Percentiles rank a stretch among this genome's conserved stretches.
phyloP scores from a whole-genome alignment of 257 asterid species.

The Solanum bukasovii region DNA sequence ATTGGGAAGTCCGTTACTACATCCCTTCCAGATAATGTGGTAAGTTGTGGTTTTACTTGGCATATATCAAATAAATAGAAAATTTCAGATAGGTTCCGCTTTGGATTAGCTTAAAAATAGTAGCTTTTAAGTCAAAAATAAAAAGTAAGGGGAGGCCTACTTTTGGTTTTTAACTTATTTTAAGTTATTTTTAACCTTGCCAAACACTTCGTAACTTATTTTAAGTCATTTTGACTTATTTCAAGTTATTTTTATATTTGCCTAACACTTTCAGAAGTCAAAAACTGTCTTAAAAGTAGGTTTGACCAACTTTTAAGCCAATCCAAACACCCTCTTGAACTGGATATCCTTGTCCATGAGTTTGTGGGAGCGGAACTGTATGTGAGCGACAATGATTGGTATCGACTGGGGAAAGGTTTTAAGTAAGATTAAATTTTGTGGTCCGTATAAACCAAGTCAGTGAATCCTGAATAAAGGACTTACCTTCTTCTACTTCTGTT shows the following conservation, averaged over 20 bases:
- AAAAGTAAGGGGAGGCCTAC: neutral
- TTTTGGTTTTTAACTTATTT: neutral
- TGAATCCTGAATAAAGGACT: neutral
- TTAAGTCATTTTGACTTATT: no score
- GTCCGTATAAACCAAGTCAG: neutral
- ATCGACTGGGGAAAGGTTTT: neutral
- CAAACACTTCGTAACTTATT: neutral
- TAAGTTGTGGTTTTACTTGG: slow-evolving; percentile 15
- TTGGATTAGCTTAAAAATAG: neutral
- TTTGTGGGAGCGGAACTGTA: neutral
- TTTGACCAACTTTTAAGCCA: neutral
- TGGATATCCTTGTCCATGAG: neutral
- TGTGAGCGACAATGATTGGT: neutral
- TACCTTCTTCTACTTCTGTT: neutral
- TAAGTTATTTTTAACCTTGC: neutral
- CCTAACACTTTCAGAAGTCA: neutral
- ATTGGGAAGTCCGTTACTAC: slow-evolving; percentile 78
- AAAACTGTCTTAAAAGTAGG: neutral
- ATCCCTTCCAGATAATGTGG: slow-evolving; percentile 96
- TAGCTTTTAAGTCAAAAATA: neutral
- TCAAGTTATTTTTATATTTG: no score
- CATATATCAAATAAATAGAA: neutral
- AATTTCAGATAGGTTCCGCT: neutral
- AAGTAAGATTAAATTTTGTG: neutral
- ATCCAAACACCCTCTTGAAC: neutral